Evolutionary conservation across 2,329 filamentous ascomycete species (phyloP).

Genomic region (Xylaria hypoxylon): DNA sequence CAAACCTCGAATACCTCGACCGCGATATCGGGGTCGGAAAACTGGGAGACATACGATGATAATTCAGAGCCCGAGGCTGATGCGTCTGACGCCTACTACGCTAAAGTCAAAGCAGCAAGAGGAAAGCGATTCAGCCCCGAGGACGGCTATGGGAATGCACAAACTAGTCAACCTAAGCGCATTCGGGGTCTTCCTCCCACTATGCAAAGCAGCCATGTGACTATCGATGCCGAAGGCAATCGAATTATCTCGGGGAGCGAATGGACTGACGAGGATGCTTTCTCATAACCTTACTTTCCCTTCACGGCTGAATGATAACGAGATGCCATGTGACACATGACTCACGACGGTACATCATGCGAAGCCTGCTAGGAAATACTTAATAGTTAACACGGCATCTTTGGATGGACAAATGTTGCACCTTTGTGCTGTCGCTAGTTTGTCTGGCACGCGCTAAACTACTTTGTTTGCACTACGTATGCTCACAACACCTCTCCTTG

Average conservation of each 20-base stretch:
- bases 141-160: conserved; percentile 54
- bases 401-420: conserved; percentile 6
- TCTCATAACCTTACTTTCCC: conserved; percentile 55
- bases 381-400: conserved; percentile 24
- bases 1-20: conserved; percentile 84
- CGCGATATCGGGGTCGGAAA: conserved; percentile 84
- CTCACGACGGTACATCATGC: conserved; percentile 46
- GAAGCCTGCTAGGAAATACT: conserved; percentile 30
- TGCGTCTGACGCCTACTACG: conserved; percentile 81
- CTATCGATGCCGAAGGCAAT: conserved; percentile 69
- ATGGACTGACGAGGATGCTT: conserved; percentile 73
- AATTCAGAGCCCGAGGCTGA: conserved; percentile 81
- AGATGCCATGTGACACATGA: conserved; percentile 43
- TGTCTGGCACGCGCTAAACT: conserved; percentile 3
- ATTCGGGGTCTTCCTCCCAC: conserved; percentile 65
- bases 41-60: conserved; percentile 97
- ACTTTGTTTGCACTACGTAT: conserved; percentile 17
- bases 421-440: conserved; percentile 21
- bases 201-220: conserved; percentile 60
- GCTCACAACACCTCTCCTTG: conserved; percentile 37
- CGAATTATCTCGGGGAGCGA: conserved; percentile 73
- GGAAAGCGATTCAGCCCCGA: conserved; percentile 73
- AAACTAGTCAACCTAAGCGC: conserved; percentile 64
- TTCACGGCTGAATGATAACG: conserved; percentile 43
- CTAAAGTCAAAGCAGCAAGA: conserved; percentile 76